Percentiles rank a stretch among this genome's conserved stretches.
Evolutionary conservation across 768 basidiomycete species (phyloP).

Genomic region (Piloderma croceum): DNA sequence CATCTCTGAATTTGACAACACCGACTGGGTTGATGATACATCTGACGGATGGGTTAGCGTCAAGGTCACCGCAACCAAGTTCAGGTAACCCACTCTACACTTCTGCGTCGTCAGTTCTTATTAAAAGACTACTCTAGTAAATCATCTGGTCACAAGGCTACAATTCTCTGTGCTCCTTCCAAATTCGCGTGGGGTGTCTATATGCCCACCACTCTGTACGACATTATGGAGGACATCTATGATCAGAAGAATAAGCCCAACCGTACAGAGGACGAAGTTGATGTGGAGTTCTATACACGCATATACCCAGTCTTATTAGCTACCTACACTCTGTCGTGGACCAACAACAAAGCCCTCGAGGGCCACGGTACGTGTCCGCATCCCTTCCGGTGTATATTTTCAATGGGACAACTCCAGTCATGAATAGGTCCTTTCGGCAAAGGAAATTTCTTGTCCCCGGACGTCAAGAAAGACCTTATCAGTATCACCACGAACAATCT

Average conservation of each 20-base stretch:
- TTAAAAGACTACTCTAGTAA: neutral
- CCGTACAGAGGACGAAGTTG: conserved; percentile 7
- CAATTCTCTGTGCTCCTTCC: conserved; percentile 23
- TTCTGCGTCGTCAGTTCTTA: too few species aligned
- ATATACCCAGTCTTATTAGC: conserved; percentile 26
- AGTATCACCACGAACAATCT: conserved; percentile 16
- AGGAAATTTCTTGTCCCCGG: conserved; percentile 14
- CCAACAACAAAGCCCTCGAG: conserved; percentile 21
- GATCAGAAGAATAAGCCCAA: conserved; percentile 9
- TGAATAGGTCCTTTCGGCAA: too few species aligned
- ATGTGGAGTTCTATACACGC: conserved; percentile 21
- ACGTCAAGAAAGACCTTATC: conserved; percentile 11
- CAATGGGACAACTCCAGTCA: too few species aligned
- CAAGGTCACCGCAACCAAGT: conserved; percentile 9
- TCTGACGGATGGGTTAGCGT: conserved; percentile 29
- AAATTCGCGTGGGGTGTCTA: conserved; percentile 27
- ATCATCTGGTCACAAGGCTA: conserved; percentile 11
- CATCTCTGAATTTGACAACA: conserved; percentile 25
- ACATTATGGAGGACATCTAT: conserved; percentile 27
- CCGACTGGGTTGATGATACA: conserved; percentile 30
- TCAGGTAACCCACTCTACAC: neutral
- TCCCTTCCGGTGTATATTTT: too few species aligned
- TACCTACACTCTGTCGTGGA: conserved; percentile 25
- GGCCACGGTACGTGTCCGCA: conserved; percentile 23
- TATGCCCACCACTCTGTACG: conserved; percentile 26